Evolutionary conservation across 2,329 filamentous ascomycete genomes (phyloP).

Genomic region (Colletotrichum aenigma): DNA sequence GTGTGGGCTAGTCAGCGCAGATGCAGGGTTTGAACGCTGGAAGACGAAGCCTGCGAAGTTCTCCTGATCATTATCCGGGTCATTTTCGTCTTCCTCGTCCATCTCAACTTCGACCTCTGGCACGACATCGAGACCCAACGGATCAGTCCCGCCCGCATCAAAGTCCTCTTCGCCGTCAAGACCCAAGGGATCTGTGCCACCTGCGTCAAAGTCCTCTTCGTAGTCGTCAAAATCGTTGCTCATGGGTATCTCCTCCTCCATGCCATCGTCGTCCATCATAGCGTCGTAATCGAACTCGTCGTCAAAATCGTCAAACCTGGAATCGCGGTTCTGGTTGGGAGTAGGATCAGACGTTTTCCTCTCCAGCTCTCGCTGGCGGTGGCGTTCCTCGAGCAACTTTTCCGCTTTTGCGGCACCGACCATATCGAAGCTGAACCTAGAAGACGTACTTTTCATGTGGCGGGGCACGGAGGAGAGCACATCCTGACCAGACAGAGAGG

Average conservation of each 20-base stretch:
- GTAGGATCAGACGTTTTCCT: constrained; percentile 50
- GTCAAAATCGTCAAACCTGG: constrained; percentile 65
- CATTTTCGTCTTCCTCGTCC: constrained; percentile 33
- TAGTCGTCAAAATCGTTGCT: constrained; percentile 52
- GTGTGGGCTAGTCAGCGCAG: constrained; percentile 54
- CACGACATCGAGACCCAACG: neutral
- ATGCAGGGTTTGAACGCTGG: constrained; percentile 57
- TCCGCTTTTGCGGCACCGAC: constrained; percentile 71
- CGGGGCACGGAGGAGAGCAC: constrained; percentile 57
- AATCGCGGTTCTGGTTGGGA: constrained; percentile 47
- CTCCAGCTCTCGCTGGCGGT: constrained; percentile 69
- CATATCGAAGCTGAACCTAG: constrained; percentile 84
- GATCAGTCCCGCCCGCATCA: neutral
- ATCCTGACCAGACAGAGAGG: constrained; percentile 53
- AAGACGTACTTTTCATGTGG: constrained; percentile 78
- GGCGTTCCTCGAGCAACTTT: constrained; percentile 74
- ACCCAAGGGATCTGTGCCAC: constrained; percentile 26
- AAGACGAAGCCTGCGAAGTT: constrained; percentile 67
- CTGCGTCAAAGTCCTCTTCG: constrained; percentile 30
- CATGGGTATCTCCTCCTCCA: constrained; percentile 71
- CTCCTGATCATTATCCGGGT: constrained; percentile 62
- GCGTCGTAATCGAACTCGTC: constrained; percentile 68
- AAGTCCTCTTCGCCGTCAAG: neutral
- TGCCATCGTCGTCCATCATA: constrained; percentile 68
- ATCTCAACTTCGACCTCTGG: constrained; percentile 12